Percentiles rank a stretch among this genome's conserved stretches.
These are phyloP conservation scores for Myotisia sp. DNA, from an alignment of 2,329 filamentous ascomycete genomes.

Conservation along the genomic window DNA sequence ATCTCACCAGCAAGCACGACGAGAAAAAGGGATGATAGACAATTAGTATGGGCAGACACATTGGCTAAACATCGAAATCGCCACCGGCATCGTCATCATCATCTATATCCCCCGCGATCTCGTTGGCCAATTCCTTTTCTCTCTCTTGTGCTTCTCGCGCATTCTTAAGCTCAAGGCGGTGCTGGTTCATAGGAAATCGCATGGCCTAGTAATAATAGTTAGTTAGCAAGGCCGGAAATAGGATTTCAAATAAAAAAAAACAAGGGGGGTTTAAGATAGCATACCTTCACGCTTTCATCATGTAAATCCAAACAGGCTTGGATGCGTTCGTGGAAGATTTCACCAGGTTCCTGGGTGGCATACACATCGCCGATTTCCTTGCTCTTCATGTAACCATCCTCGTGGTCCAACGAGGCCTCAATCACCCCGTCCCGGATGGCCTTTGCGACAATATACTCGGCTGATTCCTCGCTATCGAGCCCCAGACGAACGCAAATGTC, in stretches of 20 bases:
- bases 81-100: conserved; percentile 93
- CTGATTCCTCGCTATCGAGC: conserved; percentile 87
- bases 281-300: conserved; percentile 94
- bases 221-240: conserved; percentile 6
- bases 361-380: conserved; percentile 95
- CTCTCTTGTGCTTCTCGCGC: conserved; percentile 95
- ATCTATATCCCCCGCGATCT: conserved; percentile 94
- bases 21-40: background rate
- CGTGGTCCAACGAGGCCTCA: conserved; percentile 83
- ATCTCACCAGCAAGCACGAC: no score
- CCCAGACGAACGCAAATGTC: conserved; percentile 95
- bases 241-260: background rate
- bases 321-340: conserved; percentile 96
- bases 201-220: conserved; percentile 55
- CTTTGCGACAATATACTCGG: conserved; percentile 98
- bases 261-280: conserved; percentile 13
- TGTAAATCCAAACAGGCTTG: conserved; percentile 79
- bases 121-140: conserved; percentile 93
- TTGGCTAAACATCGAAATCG: conserved; percentile 77
- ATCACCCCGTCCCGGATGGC: conserved; percentile 96
- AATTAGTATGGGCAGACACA: background rate
- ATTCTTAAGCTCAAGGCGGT: conserved; percentile 91
- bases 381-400: conserved; percentile 96
- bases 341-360: conserved; percentile 83
- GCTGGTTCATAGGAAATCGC: conserved; percentile 99